Base-by-base conservation (phyloP, 2,329 filamentous ascomycete genomes). In the Colletotrichum acutatum region DNA sequence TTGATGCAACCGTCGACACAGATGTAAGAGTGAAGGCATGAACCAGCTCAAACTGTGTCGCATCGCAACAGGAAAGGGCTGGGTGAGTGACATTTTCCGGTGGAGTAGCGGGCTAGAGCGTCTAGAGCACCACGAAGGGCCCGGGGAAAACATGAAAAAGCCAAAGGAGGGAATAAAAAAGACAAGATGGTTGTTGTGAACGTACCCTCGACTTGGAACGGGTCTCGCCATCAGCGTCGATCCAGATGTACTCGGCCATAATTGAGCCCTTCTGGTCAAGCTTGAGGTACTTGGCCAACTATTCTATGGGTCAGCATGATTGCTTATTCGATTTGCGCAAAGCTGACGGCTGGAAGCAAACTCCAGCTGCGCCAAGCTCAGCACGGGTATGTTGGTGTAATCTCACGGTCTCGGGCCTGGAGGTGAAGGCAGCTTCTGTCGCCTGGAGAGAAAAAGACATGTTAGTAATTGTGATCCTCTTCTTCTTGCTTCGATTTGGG, bases 221-320 rank as follows among this genome's bases (percentile, higher is more conserved):
- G 79, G 94, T 90, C 80, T 93, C 92, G 83, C 95, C 95, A 77
- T 87, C 85, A 77, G 93, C 89, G 82, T 98, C 95, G 83, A 98
- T 93, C 96, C 96, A 98, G 89, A 98, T 92, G 87, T 98, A 98
- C 88, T 98, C 96, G 82, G 95, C 96, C 85, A 98, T 97, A 82
- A 97, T 89, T 79, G 87, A 88, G 84, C 95, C 95, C 84, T 93
- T 94, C 88, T 98, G 96, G 84, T 95, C 93, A 80, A 98, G 94
- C 81, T 89, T 88, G 86, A 97, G 91, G 90, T 96, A 98, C 86
- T 98, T 98, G 84, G 93, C 87, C 84, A 98, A 92, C 95, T 98
- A 84, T 80, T 76, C 65, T 66, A 67, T 61, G 74, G 26, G 61
- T 74, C 71, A 75, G 71, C 68, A 74, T 30, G 11, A 62, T 66